phyloP scores from a whole-genome alignment of 1,284 basidiomycete genomes.

The Tausonia pullulans region DNA sequence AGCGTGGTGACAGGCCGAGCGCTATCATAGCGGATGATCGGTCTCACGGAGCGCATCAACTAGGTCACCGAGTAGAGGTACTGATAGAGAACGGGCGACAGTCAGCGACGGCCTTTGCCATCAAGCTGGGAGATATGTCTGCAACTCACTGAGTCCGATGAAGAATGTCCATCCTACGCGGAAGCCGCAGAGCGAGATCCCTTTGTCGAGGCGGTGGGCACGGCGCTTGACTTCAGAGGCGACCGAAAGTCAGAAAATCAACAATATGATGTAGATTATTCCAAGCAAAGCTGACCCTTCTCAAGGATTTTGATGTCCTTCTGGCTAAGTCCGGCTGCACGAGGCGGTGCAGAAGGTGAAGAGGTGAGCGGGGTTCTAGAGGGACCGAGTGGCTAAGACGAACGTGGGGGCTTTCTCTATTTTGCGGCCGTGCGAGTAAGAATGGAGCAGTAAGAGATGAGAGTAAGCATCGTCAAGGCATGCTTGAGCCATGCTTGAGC shows the following conservation, averaged over 20 bases:
- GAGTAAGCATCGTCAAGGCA: too few species aligned
- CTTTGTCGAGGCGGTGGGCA: slow-evolving; percentile 86
- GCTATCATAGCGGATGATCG: too few species aligned
- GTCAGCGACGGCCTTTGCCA: neutral
- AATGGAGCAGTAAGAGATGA: too few species aligned
- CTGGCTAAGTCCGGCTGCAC: neutral
- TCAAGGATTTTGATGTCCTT: neutral
- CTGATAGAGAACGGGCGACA: slow-evolving; percentile 21
- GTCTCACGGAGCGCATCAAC: slow-evolving; percentile 25
- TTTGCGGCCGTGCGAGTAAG: too few species aligned
- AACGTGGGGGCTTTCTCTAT: too few species aligned
- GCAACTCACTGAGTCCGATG: slow-evolving; percentile 42
- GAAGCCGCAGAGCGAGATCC: slow-evolving; percentile 69
- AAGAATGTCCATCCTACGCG: slow-evolving; percentile 76
- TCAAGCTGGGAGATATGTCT: neutral
- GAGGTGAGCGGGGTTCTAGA: too few species aligned
- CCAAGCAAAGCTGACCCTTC: neutral
- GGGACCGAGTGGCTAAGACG: too few species aligned
- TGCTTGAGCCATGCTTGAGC: too few species aligned
- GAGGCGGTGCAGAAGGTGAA: too few species aligned
- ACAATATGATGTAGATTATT: too few species aligned
- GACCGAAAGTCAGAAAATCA: too few species aligned
- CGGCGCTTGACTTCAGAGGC: slow-evolving; percentile 46
- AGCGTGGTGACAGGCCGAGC: too few species aligned
- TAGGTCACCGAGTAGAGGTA: slow-evolving; percentile 31